Percentiles rank a stretch among this genome's conserved stretches.
phyloP scores from a whole-genome alignment of 2,329 filamentous ascomycete genomes.

The Tolypocladium endophyticum region DNA sequence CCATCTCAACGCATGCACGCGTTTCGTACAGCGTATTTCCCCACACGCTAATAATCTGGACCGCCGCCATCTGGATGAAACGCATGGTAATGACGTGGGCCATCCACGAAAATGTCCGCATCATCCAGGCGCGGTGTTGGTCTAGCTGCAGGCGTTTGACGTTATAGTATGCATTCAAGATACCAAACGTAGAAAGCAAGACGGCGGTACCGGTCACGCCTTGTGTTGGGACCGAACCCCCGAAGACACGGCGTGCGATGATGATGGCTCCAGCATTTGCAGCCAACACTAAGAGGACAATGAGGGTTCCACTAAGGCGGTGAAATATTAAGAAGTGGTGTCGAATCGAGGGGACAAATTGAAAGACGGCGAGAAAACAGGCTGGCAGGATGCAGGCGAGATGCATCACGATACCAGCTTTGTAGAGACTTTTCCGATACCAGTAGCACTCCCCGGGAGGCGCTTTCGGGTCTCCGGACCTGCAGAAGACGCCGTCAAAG shows the following conservation, averaged over 20 bases:
- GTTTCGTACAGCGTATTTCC: too few relatives aligned
- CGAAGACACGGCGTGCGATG: conserved; percentile 37
- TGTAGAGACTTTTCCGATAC: conserved; percentile 15
- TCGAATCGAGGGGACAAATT: conserved; percentile 35
- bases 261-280: conserved; percentile 38
- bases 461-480: not conserved
- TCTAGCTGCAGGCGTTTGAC: conserved; percentile 50
- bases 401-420: conserved; percentile 32
- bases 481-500: conserved; percentile 25
- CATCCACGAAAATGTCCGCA: conserved; percentile 31
- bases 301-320: conserved; percentile 46
- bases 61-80: too few relatives aligned
- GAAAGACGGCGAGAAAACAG: conserved; percentile 28
- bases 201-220: conserved; percentile 27
- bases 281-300: conserved; percentile 34
- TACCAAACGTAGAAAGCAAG: conserved; percentile 29
- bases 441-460: conserved; percentile 29
- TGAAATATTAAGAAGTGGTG: conserved; percentile 41
- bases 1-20: too few relatives aligned
- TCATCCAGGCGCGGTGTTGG: conserved; percentile 52
- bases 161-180: conserved; percentile 39
- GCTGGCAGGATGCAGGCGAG: conserved; percentile 31
- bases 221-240: conserved; percentile 39
- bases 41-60: conserved; percentile 18
- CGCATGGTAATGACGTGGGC: conserved; percentile 9